Evolutionary conservation across 495 filamentous ascomycete species (phyloP), one percentile per base, ranked within the genome.

Genomic region (Lasiosphaeria miniovina): DNA sequence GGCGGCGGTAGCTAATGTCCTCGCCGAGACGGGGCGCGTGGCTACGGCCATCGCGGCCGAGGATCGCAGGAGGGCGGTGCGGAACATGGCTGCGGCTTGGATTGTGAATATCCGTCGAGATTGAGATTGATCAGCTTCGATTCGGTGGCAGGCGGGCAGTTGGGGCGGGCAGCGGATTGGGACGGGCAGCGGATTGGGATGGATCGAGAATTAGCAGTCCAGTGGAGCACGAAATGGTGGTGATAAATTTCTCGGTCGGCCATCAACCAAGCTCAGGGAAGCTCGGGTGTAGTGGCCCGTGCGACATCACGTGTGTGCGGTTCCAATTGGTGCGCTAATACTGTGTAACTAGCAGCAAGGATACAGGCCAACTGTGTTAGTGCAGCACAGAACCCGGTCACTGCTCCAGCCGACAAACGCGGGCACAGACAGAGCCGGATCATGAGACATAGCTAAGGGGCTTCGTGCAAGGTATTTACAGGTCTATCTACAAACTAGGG

Each of bases 51-150:
- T 78, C 67, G 77, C 72, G 61, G 79, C 74, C 62, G 82, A 79
- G 50, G 84, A 81, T 65, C 83, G 90, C 77, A 92, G 81, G 73
- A 92, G 73, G 73, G 88, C 85, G 73, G 88, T 85, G 77, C 91
- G 89, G 79, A 96, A 89, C 93, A 97, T 97, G 65, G 17, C 31
- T 49, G 53, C 55, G 36, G 17, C 34, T 11, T 55, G 33, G 32
- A 53, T 51, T 55, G 15, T 48, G 15, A 35, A 14, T 56, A 32
- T 38, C 15, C 14, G 34, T 17, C 50, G 43, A 35, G 6, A 17
- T 24, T 24, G 24, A 24, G 24, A 24, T 24, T 24, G 24, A 24
- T 24, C 24, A 24, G 24, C 24, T 24, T 24, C 24, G 24, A 24
- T 2, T 24, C 24, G 24, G 24, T 49, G 46, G 46, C 50, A 31